Conservation (phyloP, 148 eudicot genomes). For the Diospyros lotus region DNA sequence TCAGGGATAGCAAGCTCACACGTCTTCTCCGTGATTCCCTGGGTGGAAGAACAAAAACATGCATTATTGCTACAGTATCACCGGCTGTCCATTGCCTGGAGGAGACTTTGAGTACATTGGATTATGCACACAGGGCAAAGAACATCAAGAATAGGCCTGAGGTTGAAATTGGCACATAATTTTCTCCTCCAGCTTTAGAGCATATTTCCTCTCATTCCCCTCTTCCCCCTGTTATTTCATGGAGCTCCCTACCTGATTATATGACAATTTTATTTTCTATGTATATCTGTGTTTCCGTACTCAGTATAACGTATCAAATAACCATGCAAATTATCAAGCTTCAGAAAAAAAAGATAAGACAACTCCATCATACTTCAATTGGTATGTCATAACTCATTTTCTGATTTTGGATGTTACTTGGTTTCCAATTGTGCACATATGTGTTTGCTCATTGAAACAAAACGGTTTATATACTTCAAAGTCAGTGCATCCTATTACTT, state of each 20-base stretch:
- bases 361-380: neutral
- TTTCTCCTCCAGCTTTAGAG: neutral
- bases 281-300: neutral
- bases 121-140: slow-evolving; percentile 93
- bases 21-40: slow-evolving; percentile 86
- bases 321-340: neutral
- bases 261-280: neutral
- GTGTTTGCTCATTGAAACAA: neutral
- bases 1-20: slow-evolving; percentile 94
- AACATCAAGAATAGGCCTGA: slow-evolving; percentile 87
- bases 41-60: slow-evolving; percentile 93
- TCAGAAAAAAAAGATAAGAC: neutral
- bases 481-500: neutral
- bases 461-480: neutral
- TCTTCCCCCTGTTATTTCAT: neutral
- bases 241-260: neutral
- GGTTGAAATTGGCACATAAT: slow-evolving; percentile 30
- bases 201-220: neutral
- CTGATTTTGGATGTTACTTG: neutral
- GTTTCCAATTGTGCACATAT: neutral
- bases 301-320: neutral
- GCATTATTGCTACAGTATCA: slow-evolving; percentile 93
- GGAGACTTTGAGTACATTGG: slow-evolving; percentile 89
- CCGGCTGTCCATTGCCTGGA: slow-evolving; percentile 95
- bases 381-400: neutral